Conservation (phyloP, 768 basidiomycete genomes). For the Tulasnella sp. region DNA sequence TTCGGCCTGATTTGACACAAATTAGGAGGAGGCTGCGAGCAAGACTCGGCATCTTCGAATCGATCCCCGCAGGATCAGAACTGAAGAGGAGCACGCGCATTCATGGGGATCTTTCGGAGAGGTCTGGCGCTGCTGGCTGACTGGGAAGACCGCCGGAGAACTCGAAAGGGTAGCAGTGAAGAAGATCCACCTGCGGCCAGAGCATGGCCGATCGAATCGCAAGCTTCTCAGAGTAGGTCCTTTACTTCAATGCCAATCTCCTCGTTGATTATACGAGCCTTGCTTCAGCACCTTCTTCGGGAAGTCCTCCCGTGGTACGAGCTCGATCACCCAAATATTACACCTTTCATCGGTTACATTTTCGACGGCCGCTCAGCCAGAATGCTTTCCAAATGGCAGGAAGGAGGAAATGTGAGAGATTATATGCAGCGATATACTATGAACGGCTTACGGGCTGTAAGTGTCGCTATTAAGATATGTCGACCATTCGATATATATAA, state of each 20-base stretch:
- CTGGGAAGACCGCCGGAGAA: neutral
- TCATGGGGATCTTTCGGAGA: neutral
- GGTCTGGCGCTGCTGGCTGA: neutral
- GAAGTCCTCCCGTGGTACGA: neutral
- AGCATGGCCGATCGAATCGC: neutral
- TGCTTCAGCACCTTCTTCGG: neutral
- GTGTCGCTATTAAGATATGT: neutral
- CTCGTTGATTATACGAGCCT: neutral
- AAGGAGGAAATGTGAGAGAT: neutral
- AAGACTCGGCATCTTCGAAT: neutral
- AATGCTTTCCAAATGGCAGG: neutral
- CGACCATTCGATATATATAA: no score
- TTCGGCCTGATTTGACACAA: neutral
- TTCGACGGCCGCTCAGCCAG: neutral
- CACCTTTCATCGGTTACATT: neutral
- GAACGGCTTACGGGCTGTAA: neutral
- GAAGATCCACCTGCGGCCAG: neutral
- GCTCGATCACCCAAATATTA: neutral
- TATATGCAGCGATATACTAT: neutral
- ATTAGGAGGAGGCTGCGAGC: neutral
- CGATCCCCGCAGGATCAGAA: neutral
- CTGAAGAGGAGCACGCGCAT: neutral
- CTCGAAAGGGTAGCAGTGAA: neutral
- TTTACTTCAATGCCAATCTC: neutral
- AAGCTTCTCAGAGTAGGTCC: neutral